Base-by-base conservation (phyloP, 176 grass and related monocot species). In the Triticum monococcum region DNA sequence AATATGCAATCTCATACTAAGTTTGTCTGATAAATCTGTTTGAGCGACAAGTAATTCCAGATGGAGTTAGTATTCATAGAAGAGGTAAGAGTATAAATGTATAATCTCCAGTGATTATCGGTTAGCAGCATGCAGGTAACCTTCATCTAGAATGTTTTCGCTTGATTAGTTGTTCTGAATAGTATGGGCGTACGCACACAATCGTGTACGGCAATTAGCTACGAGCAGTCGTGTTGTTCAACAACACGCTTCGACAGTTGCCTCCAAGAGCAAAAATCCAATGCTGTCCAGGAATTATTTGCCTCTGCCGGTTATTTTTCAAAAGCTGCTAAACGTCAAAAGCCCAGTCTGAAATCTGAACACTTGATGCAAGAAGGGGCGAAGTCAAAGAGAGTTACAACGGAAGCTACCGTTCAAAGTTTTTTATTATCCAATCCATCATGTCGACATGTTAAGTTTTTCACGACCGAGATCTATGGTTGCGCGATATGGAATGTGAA, bases 301-400 rank as follows among this genome's bases (percentile, higher is more conserved):
- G 10, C 18, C 56, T n/a, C n/a, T 50, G 57, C 52, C 3, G 43
- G 43, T 11, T 16, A 22, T 33, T 43, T 75, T 26, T 67, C 81
- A 2, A 32, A 32, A 32, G 3, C 31, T 32, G 31, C 31, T 32
- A 32, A 32, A 4, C 31, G 31, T 79, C 65, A 32, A 85, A 80
- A 5, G 32, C 56, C 68, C 9, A n/a, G 43, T 46, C 20, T 43
- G 69, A 41, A 72, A 2, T 23, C 22, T 72, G 1, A 23, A 43
- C 30, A 12, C 43, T 46, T 1, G 12, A 46, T 46, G 43, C 43
- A 48, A 22, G 8, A 14, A 20, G 7, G 22, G 9, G 74, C 57
- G 12, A 25, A 61, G 75, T 87, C 80, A 87, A 75, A 79, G 12
- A 24, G 52, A 43, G 50, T 79, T 90, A 87, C 79, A 77, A 6